Base-by-base conservation (phyloP, 306 rosid species). In the Alnus glutinosa region DNA sequence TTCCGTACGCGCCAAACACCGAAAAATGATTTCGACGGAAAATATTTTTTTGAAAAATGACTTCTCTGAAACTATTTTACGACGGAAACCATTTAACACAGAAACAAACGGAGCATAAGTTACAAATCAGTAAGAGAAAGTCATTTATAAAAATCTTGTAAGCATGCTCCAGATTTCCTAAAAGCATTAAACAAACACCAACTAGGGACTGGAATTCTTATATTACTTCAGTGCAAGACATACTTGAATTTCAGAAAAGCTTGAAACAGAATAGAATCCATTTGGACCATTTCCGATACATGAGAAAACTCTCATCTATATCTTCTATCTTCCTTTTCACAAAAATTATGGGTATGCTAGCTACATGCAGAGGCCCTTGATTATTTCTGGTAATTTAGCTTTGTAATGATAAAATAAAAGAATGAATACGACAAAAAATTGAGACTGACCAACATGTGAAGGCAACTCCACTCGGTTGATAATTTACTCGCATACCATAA, bases 391-490 rank as follows among this genome's bases (percentile, higher is more conserved):
- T 77, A 78, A 57, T 49, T 82, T 28, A 73, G 75, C 71, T 23
- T 11, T 62, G 63, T 66, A 54, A 36, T 44, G 3, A 9, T 9
- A 54, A 70, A 88, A 81, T 61, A 19, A 85, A 85, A 76, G 86
- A 88, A 88, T 83, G 82, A 80, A 63, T 34, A 12, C 70, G 12
- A 81, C 32, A 75, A 80, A 75, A 14, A 75, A 67, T 54, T 78
- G 77, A 19, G 57, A 66, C 79, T 4, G 57, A 70, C 49, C 18
- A 55, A 71, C 23, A 58, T 71, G 51, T 15, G 37, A 73, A 55
- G 10, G 36, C 58, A 75, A 44, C 70, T 23, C 47, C 55, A 63
- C 66, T 49, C 5, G 2, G n/a, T 34, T 1, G 4, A 63, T 63
- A n/a, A 23, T 16, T 42, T 49, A 61, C 19, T 63, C 51, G 75